phyloP scores from a whole-genome alignment of 176 grass and related monocot genomes.

The Ensete ventricosum region DNA sequence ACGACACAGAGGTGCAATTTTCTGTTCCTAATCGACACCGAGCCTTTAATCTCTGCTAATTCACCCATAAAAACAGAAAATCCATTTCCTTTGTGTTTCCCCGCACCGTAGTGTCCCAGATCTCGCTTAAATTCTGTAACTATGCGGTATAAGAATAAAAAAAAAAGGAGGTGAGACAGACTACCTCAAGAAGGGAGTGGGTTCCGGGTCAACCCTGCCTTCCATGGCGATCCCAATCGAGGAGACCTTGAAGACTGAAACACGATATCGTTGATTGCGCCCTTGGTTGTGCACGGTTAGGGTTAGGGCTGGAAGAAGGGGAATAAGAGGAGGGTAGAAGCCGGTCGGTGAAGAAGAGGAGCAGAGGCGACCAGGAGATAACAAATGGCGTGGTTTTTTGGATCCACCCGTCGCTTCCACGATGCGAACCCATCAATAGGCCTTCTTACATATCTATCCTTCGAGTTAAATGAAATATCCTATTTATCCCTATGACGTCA shows the following conservation, averaged over 20 bases:
- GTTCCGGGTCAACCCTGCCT: background rate
- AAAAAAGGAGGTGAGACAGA: background rate
- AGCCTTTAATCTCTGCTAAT: too few species aligned
- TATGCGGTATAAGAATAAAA: background rate
- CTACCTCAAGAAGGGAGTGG: conserved; percentile 14
- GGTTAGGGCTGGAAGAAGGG: background rate
- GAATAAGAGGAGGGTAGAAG: background rate
- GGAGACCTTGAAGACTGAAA: background rate
- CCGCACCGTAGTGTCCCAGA: background rate
- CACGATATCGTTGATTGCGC: background rate
- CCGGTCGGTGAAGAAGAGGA: background rate
- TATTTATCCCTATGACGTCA: too few species aligned
- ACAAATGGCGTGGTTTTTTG: background rate
- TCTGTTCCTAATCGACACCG: background rate
- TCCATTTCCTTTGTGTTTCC: too few species aligned
- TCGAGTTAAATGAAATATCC: too few species aligned
- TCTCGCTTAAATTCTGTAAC: background rate
- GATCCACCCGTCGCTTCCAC: background rate
- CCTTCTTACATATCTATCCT: too few species aligned
- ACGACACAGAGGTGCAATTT: background rate
- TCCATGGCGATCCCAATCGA: conserved; percentile 6
- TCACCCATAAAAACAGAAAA: too few species aligned
- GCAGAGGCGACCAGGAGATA: background rate
- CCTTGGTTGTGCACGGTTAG: background rate
- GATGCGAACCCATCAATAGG: background rate